Percentiles rank a stretch among this genome's conserved stretches.
Evolutionary conservation across 768 basidiomycete genomes (phyloP).

Genomic region (Boletus subparvulus): DNA sequence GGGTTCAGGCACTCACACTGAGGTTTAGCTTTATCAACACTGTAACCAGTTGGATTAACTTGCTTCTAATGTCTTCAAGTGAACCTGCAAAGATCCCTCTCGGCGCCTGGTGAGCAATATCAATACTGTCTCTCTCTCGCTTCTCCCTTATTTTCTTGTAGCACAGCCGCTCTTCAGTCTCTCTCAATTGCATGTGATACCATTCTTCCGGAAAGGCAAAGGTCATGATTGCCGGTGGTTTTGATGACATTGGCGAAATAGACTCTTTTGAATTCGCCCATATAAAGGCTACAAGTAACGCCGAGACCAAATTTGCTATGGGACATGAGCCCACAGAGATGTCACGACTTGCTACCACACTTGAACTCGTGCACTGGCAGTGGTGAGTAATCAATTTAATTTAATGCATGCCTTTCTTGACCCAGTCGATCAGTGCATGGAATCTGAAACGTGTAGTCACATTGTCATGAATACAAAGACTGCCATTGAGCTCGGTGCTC

Average conservation of each 20-base stretch:
- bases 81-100: slow-evolving; percentile 99
- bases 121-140: neutral
- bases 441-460: slow-evolving; percentile 94
- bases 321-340: slow-evolving; percentile 99
- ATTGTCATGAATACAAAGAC: slow-evolving; percentile 97
- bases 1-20: slow-evolving; percentile 6
- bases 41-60: slow-evolving; percentile 96
- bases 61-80: slow-evolving; percentile 91
- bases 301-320: slow-evolving; percentile 97
- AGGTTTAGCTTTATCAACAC: slow-evolving; percentile 91
- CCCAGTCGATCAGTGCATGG: slow-evolving; percentile 73
- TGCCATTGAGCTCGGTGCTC: slow-evolving; percentile 89
- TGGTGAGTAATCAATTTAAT: slow-evolving; percentile 49
- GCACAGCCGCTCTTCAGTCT: slow-evolving; percentile 96
- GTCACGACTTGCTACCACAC: slow-evolving; percentile 94
- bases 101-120: slow-evolving; percentile 79
- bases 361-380: slow-evolving; percentile 96
- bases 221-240: slow-evolving; percentile 98
- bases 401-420: neutral
- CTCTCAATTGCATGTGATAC: slow-evolving; percentile 98
- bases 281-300: slow-evolving; percentile 99
- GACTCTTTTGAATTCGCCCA: slow-evolving; percentile 99
- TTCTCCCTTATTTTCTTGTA: slow-evolving; percentile 28
- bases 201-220: slow-evolving; percentile 93
- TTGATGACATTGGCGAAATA: slow-evolving; percentile 97